Conservation (phyloP, 768 basidiomycete genomes). For the Leccinum fibrillosum region DNA sequence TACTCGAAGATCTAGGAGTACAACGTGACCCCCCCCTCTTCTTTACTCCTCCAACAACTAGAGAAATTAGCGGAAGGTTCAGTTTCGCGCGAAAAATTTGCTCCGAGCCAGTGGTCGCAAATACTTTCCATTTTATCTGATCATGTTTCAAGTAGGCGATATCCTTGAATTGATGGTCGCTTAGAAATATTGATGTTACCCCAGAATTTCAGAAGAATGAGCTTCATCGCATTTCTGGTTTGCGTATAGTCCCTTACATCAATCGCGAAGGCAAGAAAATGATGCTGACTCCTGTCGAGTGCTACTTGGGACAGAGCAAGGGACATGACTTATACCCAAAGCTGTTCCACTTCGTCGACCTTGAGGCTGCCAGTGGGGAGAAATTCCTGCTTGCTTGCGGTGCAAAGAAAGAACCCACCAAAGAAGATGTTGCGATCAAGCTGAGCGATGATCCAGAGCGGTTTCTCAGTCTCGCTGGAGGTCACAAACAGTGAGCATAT, state of each 20-base stretch:
- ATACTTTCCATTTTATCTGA: conserved; percentile 43
- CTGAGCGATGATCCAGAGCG: no score
- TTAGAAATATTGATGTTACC: not conserved
- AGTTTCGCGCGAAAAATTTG: conserved; percentile 48
- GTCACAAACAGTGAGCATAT: no score
- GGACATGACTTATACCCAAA: no score
- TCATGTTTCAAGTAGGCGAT: conserved; percentile 51
- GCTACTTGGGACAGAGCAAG: conserved; percentile 44
- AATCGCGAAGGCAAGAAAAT: conserved; percentile 29
- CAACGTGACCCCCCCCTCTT: conserved; percentile 58
- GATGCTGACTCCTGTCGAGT: conserved; percentile 58
- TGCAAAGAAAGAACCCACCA: no score
- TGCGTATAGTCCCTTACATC: conserved; percentile 58
- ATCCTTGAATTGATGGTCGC: no score
- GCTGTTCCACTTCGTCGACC: no score
- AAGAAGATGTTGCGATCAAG: no score
- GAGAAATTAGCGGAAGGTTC: conserved; percentile 50
- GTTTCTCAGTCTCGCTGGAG: no score
- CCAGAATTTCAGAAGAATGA: conserved; percentile 55
- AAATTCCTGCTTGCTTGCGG: no score
- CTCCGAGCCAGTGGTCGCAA: conserved; percentile 48
- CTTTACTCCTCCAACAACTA: conserved; percentile 45
- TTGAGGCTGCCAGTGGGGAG: no score
- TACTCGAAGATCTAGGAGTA: conserved; percentile 59
- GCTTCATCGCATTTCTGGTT: conserved; percentile 31